These are phyloP conservation scores for Tulasnella sp. DNA, from an alignment of 768 basidiomycete genomes.

Conservation along the genomic window DNA sequence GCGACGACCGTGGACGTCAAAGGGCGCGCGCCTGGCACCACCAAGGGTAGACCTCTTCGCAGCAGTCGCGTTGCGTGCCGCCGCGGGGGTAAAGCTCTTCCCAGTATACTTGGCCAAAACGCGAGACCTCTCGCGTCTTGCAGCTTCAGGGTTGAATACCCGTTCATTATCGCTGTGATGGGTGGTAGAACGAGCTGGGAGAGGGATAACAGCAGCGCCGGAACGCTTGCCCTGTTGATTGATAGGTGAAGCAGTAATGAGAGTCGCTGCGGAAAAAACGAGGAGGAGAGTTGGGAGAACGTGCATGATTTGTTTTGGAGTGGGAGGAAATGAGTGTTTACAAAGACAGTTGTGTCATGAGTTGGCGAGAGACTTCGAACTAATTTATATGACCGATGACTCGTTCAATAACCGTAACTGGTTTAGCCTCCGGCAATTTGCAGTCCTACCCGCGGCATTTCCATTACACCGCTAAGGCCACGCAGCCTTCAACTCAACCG, in stretches of 20 bases:
- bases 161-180: background rate
- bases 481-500: no score
- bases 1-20: background rate
- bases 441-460: no score
- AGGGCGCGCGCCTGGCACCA: background rate
- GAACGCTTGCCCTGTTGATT: background rate
- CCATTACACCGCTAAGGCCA: no score
- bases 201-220: background rate
- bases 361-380: background rate
- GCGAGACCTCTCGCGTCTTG: background rate
- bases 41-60: background rate
- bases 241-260: background rate
- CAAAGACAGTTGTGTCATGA: no score
- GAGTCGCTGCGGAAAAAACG: background rate
- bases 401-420: background rate
- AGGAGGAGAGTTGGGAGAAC: background rate
- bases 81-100: background rate
- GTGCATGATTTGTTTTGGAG: background rate
- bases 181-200: background rate
- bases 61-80: background rate
- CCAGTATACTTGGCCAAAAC: background rate
- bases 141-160: conserved; percentile 6
- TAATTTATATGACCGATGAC: background rate
- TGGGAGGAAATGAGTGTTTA: no score
- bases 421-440: no score